A percentile compares a stretch with the other conserved stretches of the same genome.
Evolutionary conservation across 2,329 filamentous ascomycete genomes (phyloP).

Genomic region (Pyricularia grisea): DNA sequence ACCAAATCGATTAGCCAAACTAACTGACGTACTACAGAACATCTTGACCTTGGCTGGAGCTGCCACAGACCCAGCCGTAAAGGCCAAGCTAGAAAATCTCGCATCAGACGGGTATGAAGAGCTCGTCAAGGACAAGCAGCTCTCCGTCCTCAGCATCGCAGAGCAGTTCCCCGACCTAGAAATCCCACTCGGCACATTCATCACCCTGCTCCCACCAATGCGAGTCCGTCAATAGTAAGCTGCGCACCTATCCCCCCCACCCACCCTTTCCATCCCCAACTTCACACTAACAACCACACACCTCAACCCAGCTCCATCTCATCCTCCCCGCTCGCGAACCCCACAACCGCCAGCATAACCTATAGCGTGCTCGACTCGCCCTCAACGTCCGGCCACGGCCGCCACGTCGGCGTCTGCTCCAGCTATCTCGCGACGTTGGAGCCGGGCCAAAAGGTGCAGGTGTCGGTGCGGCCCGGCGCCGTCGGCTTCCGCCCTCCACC

Average conservation of each 20-base stretch:
- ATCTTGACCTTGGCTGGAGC: background rate
- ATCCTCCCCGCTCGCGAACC: slow-evolving; percentile 39
- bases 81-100: slow-evolving; percentile 6
- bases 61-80: slow-evolving; percentile 7
- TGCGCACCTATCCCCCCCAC: too few relatives aligned
- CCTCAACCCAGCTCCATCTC: slow-evolving; percentile 36
- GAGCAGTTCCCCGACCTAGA: slow-evolving; percentile 37
- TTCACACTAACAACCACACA: background rate
- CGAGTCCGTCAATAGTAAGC: slow-evolving; percentile 27
- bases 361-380: slow-evolving; percentile 44
- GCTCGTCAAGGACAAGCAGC: slow-evolving; percentile 30
- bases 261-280: background rate
- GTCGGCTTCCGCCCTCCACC: slow-evolving; percentile 32
- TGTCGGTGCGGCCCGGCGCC: background rate
- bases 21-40: background rate
- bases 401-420: slow-evolving; percentile 34
- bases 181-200: slow-evolving; percentile 41
- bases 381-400: slow-evolving; percentile 24
- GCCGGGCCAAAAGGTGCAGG: slow-evolving; percentile 1
- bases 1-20: background rate
- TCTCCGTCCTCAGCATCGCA: slow-evolving; percentile 44
- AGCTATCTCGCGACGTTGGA: slow-evolving; percentile 32
- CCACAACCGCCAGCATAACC: slow-evolving; percentile 33
- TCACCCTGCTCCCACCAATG: slow-evolving; percentile 48
- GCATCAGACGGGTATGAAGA: slow-evolving; percentile 23